Conservation (phyloP, 23 red algal species). For the Cyanidiococcus yangmingshanensis region DNA sequence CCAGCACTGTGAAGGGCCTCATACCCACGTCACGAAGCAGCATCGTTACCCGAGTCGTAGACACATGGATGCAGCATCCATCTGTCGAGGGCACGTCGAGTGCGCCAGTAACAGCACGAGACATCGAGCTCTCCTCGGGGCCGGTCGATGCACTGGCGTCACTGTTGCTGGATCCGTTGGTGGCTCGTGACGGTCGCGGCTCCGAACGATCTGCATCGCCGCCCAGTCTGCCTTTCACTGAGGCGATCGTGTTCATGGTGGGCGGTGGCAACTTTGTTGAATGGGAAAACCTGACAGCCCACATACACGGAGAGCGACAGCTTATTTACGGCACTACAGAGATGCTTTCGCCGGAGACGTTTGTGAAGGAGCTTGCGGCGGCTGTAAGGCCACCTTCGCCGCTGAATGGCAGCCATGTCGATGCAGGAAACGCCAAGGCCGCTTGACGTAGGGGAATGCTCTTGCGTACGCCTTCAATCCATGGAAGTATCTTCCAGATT, state of each 20-base stretch:
- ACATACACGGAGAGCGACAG: conserved; percentile 45
- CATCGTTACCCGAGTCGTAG: conserved; percentile 44
- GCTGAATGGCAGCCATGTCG: too few species aligned
- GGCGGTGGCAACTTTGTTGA: conserved; percentile 94
- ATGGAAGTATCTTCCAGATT: too few species aligned
- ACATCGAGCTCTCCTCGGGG: background rate
- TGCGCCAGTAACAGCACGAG: too few species aligned
- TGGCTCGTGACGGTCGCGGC: conserved; percentile 24
- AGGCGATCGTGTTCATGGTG: conserved; percentile 89
- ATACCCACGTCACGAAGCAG: conserved; percentile 66
- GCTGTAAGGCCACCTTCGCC: too few species aligned
- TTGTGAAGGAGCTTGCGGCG: conserved; percentile 11
- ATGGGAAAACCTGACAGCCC: conserved; percentile 85
- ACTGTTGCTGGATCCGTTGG: conserved; percentile 57
- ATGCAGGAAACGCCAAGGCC: too few species aligned
- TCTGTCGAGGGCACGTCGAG: background rate
- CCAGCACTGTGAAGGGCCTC: conserved; percentile 50
- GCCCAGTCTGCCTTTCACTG: conserved; percentile 11
- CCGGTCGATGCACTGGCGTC: conserved; percentile 29
- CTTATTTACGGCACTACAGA: conserved; percentile 94
- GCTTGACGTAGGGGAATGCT: too few species aligned
- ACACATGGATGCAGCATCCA: conserved; percentile 44
- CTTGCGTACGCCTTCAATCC: too few species aligned
- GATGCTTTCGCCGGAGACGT: conserved; percentile 32
- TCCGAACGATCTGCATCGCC: conserved; percentile 20